Conservation (phyloP, 352 stramenopile species). For the Elongisporangium anandrum region DNA sequence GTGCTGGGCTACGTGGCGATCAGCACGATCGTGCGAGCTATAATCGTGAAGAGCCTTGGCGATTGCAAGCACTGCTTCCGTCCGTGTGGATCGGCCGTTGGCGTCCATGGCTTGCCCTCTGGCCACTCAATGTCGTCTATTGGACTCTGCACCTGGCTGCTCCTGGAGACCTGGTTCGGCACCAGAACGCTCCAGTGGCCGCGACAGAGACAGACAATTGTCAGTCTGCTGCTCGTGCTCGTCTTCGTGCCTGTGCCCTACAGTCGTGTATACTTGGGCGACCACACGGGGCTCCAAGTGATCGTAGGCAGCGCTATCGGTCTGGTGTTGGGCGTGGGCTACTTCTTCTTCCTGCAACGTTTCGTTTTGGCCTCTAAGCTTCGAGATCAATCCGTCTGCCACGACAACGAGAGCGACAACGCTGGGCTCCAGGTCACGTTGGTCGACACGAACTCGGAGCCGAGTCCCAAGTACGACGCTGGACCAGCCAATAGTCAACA, state of each 20-base stretch:
- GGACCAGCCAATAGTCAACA: too few relatives aligned
- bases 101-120: slow-evolving; percentile 32
- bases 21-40: slow-evolving; percentile 29
- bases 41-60: slow-evolving; percentile 25
- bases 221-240: slow-evolving; percentile 13
- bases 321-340: slow-evolving; percentile 24
- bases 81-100: slow-evolving; percentile 25
- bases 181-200: slow-evolving; percentile 15
- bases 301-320: slow-evolving; percentile 24
- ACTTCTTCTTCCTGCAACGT: slow-evolving; percentile 31
- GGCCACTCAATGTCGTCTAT: slow-evolving; percentile 42
- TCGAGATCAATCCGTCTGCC: too few relatives aligned
- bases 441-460: too few relatives aligned
- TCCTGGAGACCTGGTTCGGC: slow-evolving; percentile 27
- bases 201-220: slow-evolving; percentile 8
- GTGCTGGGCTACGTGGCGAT: slow-evolving; percentile 22
- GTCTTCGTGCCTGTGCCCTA: slow-evolving; percentile 34
- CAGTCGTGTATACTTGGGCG: slow-evolving; percentile 41
- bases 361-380: too few relatives aligned
- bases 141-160: slow-evolving; percentile 30
- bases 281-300: slow-evolving; percentile 38
- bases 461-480: too few relatives aligned
- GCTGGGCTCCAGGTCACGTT: too few relatives aligned
- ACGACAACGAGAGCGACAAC: too few relatives aligned
- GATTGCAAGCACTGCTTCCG: slow-evolving; percentile 33